Evolutionary conservation across 2,329 filamentous ascomycete species (phyloP), one percentile per base, ranked within the genome.

Genomic region (Microsporum ferrugineum): DNA sequence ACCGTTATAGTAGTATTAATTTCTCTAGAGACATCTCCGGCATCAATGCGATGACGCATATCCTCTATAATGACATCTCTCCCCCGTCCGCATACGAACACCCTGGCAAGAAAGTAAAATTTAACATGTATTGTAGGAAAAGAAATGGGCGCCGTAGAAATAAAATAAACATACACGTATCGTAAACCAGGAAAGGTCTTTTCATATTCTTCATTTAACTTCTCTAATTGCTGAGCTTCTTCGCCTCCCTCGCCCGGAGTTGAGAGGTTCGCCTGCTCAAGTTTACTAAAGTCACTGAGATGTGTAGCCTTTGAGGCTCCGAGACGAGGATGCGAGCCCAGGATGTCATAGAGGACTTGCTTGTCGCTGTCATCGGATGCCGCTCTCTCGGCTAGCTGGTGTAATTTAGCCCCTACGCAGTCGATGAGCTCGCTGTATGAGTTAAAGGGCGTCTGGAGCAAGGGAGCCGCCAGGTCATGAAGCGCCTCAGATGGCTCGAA

Each of bases 71-170:
- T 87, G 63, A 83, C 82, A 1, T 82, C 80, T 61, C 90, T 80
- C 45, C 83, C 80, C 55, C 91, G 82, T 0, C 89, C 90, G 71
- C 95, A 91, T 61, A 96, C 92, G 72, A 96, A 96, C 17, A 92
- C 88, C 49, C 82, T 84, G 64, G 27, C 36, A 41, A 33, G 6
- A 58, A 45, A 41, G 14, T 17, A 14, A 58, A 23, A 45, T 33
- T 58, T 29, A 58, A 58, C n/a, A 34, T 39, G 56, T 5, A 14
- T n/a, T 31, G n/a, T 53, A 17, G 38, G 43, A 17, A 12, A 29
- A 49, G 29, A 33, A 56, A 29, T 51, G 23, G n/a, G 29, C 14
- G 5, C 33, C 7, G 51, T 8, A 61, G 69, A 57, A 69, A 33
- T 27, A 60, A 10, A 12, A 53, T 14, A 33, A 41, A 70, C 75